phyloP scores from a whole-genome alignment of 768 basidiomycete genomes.

The Russula foetens region DNA sequence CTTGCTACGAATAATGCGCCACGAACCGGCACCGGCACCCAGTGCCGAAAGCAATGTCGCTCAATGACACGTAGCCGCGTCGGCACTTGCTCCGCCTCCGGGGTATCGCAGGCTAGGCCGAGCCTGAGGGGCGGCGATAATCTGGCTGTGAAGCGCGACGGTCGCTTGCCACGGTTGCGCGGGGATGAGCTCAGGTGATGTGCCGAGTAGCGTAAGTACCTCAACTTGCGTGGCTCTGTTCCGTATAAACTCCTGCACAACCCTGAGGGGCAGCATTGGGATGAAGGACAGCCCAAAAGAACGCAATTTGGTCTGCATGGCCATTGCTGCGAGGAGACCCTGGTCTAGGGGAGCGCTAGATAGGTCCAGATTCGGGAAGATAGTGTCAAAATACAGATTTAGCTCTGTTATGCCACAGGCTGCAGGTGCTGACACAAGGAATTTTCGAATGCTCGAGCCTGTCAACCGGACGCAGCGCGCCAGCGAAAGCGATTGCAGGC shows the following conservation, averaged over 20 bases:
- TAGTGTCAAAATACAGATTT: constrained; percentile 83
- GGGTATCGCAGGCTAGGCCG: constrained; percentile 32
- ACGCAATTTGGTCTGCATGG: constrained; percentile 64
- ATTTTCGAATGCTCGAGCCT: constrained; percentile 63
- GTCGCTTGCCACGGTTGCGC: constrained; percentile 57
- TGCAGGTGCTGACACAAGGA: constrained; percentile 63
- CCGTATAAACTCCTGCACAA: constrained; percentile 60
- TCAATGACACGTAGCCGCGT: constrained; percentile 85
- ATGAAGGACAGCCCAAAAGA: constrained; percentile 90
- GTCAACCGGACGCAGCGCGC: constrained; percentile 82
- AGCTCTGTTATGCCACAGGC: constrained; percentile 62
- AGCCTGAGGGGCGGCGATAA: constrained; percentile 76
- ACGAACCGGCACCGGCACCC: constrained; percentile 73
- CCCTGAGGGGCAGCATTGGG: constrained; percentile 54
- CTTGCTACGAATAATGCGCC: constrained; percentile 87
- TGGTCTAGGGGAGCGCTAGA: constrained; percentile 68
- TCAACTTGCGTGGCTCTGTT: constrained; percentile 70
- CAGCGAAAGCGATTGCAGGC: constrained; percentile 71
- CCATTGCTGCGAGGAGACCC: constrained; percentile 41
- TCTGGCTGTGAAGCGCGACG: constrained; percentile 63
- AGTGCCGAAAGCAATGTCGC: constrained; percentile 59
- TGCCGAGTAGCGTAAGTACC: constrained; percentile 72
- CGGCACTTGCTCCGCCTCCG: constrained; percentile 39
- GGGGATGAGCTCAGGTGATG: constrained; percentile 42
- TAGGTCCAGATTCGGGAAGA: constrained; percentile 80